Evolutionary conservation across 1,284 basidiomycete genomes (phyloP).

Genomic region (Agaricales sp.): DNA sequence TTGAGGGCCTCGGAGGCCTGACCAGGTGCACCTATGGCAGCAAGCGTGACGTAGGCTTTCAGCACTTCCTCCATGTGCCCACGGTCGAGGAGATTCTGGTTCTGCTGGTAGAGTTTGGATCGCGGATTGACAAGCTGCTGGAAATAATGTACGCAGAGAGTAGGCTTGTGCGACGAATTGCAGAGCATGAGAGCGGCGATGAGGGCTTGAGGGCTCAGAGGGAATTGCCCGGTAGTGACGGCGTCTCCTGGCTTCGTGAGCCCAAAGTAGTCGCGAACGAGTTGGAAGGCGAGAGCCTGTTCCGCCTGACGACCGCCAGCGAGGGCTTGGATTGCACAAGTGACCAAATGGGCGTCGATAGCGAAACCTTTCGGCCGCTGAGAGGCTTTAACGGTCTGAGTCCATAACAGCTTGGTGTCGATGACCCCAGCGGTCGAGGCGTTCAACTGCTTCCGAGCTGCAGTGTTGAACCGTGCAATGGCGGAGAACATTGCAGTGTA

Average conservation of each 20-base stretch:
- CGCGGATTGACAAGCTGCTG: conserved; percentile 28
- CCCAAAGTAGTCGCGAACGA: conserved; percentile 53
- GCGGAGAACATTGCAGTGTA: conserved; percentile 55
- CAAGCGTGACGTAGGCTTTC: conserved; percentile 35
- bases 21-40: conserved; percentile 19
- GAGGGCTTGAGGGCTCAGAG: conserved; percentile 36
- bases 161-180: conserved; percentile 31
- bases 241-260: conserved; percentile 37
- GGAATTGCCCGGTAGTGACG: conserved; percentile 23
- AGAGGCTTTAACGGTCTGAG: conserved; percentile 40
- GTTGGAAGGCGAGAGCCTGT: conserved; percentile 49
- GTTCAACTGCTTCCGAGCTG: conserved; percentile 9
- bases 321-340: conserved; percentile 40
- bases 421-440: not conserved
- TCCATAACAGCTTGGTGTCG: conserved; percentile 63
- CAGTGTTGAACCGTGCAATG: conserved; percentile 26
- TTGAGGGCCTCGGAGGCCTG: conserved; percentile 14
- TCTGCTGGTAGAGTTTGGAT: conserved; percentile 22
- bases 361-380: conserved; percentile 31
- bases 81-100: conserved; percentile 27
- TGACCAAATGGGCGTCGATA: conserved; percentile 42
- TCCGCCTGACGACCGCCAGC: conserved; percentile 43
- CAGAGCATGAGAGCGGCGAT: conserved; percentile 46
- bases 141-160: conserved; percentile 43
- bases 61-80: conserved; percentile 50